Percentiles rank a stretch among this genome's conserved stretches.
These are phyloP conservation scores for Carallia brachiata DNA, from an alignment of 345 rosid genomes.

Conservation along the genomic window DNA sequence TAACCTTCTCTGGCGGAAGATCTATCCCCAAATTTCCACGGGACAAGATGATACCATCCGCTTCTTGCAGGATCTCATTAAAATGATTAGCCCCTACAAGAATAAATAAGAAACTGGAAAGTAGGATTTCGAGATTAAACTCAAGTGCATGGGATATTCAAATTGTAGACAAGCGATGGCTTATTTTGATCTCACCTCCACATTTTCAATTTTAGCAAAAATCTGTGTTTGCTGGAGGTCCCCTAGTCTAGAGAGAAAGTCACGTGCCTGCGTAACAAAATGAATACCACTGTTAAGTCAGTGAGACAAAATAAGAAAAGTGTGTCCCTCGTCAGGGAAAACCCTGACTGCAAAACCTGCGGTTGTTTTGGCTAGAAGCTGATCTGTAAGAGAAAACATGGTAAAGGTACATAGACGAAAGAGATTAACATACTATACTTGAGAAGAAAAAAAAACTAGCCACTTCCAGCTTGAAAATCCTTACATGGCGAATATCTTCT, in stretches of 20 bases:
- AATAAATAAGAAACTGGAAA: slow-evolving; percentile 5
- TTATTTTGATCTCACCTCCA: slow-evolving; percentile 42
- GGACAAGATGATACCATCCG: slow-evolving; percentile 65
- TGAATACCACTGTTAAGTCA: slow-evolving; percentile 12
- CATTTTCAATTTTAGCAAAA: slow-evolving; percentile 66
- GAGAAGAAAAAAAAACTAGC: slow-evolving; percentile 5
- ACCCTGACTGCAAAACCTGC: neutral
- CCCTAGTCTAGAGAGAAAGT: slow-evolving; percentile 48
- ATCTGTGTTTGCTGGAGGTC: slow-evolving; percentile 58
- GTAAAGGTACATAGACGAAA: neutral
- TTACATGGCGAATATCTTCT: slow-evolving; percentile 65
- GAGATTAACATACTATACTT: slow-evolving; percentile 1
- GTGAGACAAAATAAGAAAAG: slow-evolving; percentile 2
- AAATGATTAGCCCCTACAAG: slow-evolving; percentile 58
- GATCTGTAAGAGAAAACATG: neutral
- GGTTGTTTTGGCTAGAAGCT: neutral
- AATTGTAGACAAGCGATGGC: neutral
- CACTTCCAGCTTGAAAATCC: slow-evolving; percentile 16
- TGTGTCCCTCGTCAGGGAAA: neutral
- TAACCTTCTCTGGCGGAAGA: slow-evolving; percentile 76
- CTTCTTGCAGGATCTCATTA: slow-evolving; percentile 69
- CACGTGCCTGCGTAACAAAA: slow-evolving; percentile 48
- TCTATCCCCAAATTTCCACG: slow-evolving; percentile 77
- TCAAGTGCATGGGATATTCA: neutral
- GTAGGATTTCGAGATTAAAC: slow-evolving; percentile 12